phyloP scores from a whole-genome alignment of 1,284 basidiomycete species.

The Fomitopsis pinicola region DNA sequence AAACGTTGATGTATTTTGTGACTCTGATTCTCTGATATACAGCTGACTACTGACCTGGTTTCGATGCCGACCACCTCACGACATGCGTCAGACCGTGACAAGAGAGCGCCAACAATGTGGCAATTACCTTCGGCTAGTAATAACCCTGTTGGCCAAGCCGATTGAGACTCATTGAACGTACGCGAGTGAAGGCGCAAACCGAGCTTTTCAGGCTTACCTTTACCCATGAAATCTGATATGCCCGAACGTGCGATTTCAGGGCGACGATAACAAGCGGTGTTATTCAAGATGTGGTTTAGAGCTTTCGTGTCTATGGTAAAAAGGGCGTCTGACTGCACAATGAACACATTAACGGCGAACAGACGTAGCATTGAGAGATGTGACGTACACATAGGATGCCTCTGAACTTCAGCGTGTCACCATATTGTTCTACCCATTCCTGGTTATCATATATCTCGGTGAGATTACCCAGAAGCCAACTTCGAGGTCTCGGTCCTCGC shows the following conservation, averaged over 20 bases:
- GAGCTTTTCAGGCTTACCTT: slow-evolving; percentile 17
- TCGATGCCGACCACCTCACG: slow-evolving; percentile 1
- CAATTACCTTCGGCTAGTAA: slow-evolving; percentile 8
- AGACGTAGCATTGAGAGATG: background rate
- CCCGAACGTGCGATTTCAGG: slow-evolving; percentile 18
- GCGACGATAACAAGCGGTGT: slow-evolving; percentile 31
- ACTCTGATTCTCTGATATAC: background rate
- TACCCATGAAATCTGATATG: slow-evolving; percentile 25
- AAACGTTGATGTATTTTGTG: background rate
- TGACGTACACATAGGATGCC: slow-evolving; percentile 41
- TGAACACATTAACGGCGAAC: background rate
- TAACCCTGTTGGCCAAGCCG: background rate
- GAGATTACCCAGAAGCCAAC: background rate
- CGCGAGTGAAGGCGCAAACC: background rate
- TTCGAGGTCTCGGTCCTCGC: background rate
- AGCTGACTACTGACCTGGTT: slow-evolving; percentile 3
- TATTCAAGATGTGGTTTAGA: slow-evolving; percentile 33
- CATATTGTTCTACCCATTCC: background rate
- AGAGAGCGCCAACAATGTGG: background rate
- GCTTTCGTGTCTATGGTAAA: slow-evolving; percentile 37
- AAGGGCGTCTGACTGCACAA: slow-evolving; percentile 35
- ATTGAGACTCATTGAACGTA: background rate
- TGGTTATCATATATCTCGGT: background rate
- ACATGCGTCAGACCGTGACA: background rate
- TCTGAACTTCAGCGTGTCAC: slow-evolving; percentile 39